These are phyloP conservation scores for Hysterium pulicare DNA, from an alignment of 2,329 filamentous ascomycete genomes.

Conservation along the genomic window DNA sequence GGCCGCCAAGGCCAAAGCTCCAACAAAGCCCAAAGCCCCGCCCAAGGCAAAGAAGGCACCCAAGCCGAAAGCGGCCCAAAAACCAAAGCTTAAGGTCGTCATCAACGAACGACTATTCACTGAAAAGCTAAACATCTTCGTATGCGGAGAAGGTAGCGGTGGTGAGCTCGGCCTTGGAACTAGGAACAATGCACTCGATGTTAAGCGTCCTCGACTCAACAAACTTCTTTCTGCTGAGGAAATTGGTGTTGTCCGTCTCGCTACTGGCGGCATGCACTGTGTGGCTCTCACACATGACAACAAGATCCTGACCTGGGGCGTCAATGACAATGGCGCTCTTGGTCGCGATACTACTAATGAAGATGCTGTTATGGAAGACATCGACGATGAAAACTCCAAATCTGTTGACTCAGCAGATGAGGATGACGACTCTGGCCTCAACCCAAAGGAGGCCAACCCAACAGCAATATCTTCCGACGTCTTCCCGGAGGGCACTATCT, in stretches of 20 bases:
- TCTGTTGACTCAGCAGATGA: conserved; percentile 45
- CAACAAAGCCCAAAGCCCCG: not conserved
- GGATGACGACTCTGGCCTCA: conserved; percentile 62
- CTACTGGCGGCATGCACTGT: conserved; percentile 79
- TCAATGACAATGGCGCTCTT: conserved; percentile 80
- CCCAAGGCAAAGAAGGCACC: conserved; percentile 30
- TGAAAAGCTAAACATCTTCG: conserved; percentile 67
- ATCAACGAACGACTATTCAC: conserved; percentile 63
- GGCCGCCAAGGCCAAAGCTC: not conserved
- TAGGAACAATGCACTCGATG: conserved; percentile 64
- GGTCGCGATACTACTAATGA: conserved; percentile 67
- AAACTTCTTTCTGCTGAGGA: conserved; percentile 53
- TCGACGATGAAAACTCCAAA: conserved; percentile 53
- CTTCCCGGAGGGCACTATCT: conserved; percentile 61
- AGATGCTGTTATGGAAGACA: conserved; percentile 58
- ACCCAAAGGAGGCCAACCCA: conserved; percentile 69
- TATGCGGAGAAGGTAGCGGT: conserved; percentile 76
- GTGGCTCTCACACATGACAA: conserved; percentile 75
- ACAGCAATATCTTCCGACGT: conserved; percentile 52
- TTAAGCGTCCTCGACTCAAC: conserved; percentile 72
- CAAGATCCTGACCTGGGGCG: conserved; percentile 80
- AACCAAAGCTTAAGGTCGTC: conserved; percentile 29
- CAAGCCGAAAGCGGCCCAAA: conserved; percentile 7
- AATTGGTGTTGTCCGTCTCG: conserved; percentile 69
- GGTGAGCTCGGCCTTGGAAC: conserved; percentile 78